Percentiles rank a stretch among this genome's conserved stretches.
phyloP scores from a whole-genome alignment of 2,329 filamentous ascomycete species.

The Leptographium flavum region DNA sequence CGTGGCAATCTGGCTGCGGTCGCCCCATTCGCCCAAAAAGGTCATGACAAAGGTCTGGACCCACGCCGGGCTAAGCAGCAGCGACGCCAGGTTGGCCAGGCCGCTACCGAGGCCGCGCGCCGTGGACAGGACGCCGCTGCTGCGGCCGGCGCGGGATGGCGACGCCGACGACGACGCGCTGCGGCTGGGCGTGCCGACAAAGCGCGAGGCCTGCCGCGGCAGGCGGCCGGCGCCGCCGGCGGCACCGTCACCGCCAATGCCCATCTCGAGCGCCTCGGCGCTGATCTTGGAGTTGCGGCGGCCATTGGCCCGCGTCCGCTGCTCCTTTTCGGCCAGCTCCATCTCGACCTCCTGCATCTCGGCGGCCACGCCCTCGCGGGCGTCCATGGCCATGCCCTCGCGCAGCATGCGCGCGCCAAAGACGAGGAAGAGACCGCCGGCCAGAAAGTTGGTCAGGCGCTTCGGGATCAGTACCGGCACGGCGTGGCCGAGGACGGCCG shows the following conservation, averaged over 20 bases:
- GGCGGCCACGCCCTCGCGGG: conserved; percentile 81
- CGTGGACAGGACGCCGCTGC: conserved; percentile 37
- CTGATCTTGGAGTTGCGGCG: conserved; percentile 38
- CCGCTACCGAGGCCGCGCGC: conserved; percentile 38
- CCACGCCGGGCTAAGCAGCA: conserved; percentile 90
- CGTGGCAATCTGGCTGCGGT: conserved; percentile 93
- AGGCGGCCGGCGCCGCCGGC: conserved; percentile 32
- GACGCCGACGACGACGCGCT: conserved; percentile 72
- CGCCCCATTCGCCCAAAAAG: conserved; percentile 95
- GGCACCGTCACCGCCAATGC: conserved; percentile 35
- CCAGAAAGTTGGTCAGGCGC: conserved; percentile 76
- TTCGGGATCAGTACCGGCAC: conserved; percentile 84
- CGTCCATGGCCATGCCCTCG: conserved; percentile 79
- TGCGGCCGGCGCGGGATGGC: conserved; percentile 44
- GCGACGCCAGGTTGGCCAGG: conserved; percentile 70
- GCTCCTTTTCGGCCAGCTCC: conserved; percentile 88
- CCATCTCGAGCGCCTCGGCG: conserved; percentile 65
- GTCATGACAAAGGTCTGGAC: conserved; percentile 99
- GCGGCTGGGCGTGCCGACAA: conserved; percentile 67
- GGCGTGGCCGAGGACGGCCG: conserved; percentile 81
- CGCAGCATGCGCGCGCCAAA: conserved; percentile 75
- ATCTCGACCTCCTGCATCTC: conserved; percentile 96
- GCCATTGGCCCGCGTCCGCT: conserved; percentile 51
- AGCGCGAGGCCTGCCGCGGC: conserved; percentile 57
- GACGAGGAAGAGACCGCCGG: conserved; percentile 71